Percentiles rank a stretch among this genome's conserved stretches.
phyloP scores from a whole-genome alignment of 345 rosid species.

The Citrus cavaleriei region DNA sequence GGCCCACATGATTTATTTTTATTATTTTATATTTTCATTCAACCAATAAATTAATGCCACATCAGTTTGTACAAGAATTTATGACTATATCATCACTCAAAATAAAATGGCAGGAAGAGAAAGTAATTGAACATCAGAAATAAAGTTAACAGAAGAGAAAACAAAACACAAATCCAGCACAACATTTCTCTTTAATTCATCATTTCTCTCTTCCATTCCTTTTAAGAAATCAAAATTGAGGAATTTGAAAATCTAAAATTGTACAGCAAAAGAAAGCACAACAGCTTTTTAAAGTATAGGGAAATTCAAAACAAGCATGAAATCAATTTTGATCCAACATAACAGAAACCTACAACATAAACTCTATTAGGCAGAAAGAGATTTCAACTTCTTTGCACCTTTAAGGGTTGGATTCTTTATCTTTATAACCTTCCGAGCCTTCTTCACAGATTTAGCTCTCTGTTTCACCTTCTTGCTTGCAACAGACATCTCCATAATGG shows the following conservation, averaged over 20 bases:
- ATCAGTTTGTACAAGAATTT: too few relatives aligned
- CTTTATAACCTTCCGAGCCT: conserved; percentile 49
- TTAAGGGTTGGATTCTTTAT: conserved; percentile 37
- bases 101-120: neutral
- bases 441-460: conserved; percentile 47
- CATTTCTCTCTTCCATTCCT: neutral
- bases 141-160: neutral
- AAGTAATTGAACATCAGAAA: neutral
- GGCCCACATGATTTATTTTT: too few relatives aligned
- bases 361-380: conserved; percentile 27
- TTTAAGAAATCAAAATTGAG: neutral
- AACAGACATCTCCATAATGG: conserved; percentile 56
- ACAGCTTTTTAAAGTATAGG: neutral
- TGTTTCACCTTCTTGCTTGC: conserved; percentile 49
- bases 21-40: too few relatives aligned
- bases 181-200: neutral
- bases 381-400: conserved; percentile 50
- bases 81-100: too few relatives aligned
- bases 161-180: neutral
- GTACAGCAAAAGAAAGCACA: neutral
- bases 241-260: neutral
- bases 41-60: too few relatives aligned
- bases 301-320: conserved; percentile 1
- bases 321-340: neutral
- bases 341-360: conserved; percentile 1